phyloP scores from a whole-genome alignment of 106 monocot genomes.

The Allium cepa region DNA sequence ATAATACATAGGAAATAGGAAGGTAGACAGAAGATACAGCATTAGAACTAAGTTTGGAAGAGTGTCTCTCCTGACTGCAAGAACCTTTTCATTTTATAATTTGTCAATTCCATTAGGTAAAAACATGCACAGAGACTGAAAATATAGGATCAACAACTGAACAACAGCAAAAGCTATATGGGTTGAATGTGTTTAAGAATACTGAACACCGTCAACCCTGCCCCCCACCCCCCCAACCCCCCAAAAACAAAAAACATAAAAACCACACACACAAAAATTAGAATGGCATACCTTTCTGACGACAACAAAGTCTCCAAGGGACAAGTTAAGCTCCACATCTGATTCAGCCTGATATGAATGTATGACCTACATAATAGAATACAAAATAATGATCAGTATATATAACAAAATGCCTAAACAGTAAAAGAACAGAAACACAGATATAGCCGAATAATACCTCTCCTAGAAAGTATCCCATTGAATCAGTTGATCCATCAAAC shows the following conservation, averaged over 20 bases:
- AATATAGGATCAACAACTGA: too few relatives aligned
- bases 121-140: too few relatives aligned
- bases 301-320: constrained; percentile 69
- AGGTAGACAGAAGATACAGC: too few relatives aligned
- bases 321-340: constrained; percentile 70
- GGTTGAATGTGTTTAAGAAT: not conserved
- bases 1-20: too few relatives aligned
- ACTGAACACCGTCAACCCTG: too few relatives aligned
- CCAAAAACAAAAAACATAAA: too few relatives aligned
- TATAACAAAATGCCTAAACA: not conserved
- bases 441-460: constrained; percentile 40
- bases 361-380: constrained; percentile 41
- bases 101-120: too few relatives aligned
- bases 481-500: constrained; percentile 38
- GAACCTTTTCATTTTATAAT: too few relatives aligned
- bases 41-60: too few relatives aligned
- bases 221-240: too few relatives aligned
- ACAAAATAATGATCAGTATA: not conserved
- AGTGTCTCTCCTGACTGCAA: too few relatives aligned
- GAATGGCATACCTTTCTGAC: constrained; percentile 56
- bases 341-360: constrained; percentile 75
- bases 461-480: constrained; percentile 74
- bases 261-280: too few relatives aligned
- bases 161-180: not conserved
- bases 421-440: not conserved